These are phyloP conservation scores for Vanilla planifolia DNA, from an alignment of 106 monocot genomes.

Conservation along the genomic window DNA sequence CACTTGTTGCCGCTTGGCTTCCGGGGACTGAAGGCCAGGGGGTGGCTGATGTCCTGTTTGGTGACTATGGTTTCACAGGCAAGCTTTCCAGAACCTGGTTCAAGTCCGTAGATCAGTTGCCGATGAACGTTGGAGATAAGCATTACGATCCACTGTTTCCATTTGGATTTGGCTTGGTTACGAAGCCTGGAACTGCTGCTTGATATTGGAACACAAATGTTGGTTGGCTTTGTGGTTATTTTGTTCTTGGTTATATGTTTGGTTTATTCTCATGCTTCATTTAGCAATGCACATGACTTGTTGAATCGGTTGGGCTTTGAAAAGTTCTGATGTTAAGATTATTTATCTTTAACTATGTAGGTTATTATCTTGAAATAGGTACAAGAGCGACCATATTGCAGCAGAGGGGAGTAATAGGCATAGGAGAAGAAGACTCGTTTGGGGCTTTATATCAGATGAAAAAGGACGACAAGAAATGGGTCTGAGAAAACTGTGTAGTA, in stretches of 20 bases:
- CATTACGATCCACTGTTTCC: conserved; percentile 60
- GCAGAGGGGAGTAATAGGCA: too few species aligned
- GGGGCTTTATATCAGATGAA: too few species aligned
- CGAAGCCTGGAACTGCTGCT: conserved; percentile 10
- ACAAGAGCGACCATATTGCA: too few species aligned
- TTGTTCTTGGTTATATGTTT: neutral
- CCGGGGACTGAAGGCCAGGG: conserved; percentile 56
- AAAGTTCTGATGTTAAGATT: too few species aligned
- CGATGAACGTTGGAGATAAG: conserved; percentile 56
- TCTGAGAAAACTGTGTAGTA: too few species aligned
- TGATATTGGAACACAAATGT: neutral
- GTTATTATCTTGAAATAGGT: too few species aligned
- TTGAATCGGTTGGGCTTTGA: too few species aligned
- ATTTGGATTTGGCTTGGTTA: conserved; percentile 54
- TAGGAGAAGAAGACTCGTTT: too few species aligned
- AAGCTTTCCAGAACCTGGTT: conserved; percentile 63
- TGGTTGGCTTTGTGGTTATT: neutral
- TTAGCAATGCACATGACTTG: too few species aligned
- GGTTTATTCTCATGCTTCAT: too few species aligned
- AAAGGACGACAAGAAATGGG: too few species aligned
- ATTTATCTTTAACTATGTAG: too few species aligned
- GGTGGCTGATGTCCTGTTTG: conserved; percentile 58
- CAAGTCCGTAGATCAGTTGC: conserved; percentile 56
- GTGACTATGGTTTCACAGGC: conserved; percentile 59
- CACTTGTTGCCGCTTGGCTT: conserved; percentile 62